These are phyloP conservation scores for Aspergillus tubingensis DNA, from an alignment of 2,329 filamentous ascomycete genomes.

Conservation along the genomic window DNA sequence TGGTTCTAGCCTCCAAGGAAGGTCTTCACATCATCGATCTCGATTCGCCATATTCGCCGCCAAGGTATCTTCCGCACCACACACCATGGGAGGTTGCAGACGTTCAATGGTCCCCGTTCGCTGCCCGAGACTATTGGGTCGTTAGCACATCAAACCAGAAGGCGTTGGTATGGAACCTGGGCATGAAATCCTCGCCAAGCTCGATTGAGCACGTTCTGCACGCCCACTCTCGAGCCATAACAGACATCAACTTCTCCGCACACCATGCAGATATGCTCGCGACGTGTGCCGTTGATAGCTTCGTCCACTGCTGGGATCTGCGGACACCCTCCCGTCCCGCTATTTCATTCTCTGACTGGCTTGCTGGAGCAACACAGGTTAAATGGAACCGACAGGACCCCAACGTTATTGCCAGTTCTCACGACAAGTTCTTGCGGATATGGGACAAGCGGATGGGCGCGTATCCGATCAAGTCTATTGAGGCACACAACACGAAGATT, in stretches of 20 bases:
- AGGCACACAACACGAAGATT: conserved; percentile 88
- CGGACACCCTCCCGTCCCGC: conserved; percentile 71
- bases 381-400: conserved; percentile 89
- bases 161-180: conserved; percentile 90
- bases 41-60: conserved; percentile 83
- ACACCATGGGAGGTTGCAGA: conserved; percentile 94
- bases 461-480: conserved; percentile 77
- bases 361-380: conserved; percentile 89
- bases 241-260: conserved; percentile 93
- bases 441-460: conserved; percentile 86
- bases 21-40: conserved; percentile 90
- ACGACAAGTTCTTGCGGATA: conserved; percentile 82
- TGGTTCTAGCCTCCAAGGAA: conserved; percentile 86
- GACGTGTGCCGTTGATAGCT: conserved; percentile 90
- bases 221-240: conserved; percentile 84
- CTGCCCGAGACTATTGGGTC: conserved; percentile 86
- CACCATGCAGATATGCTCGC: conserved; percentile 87
- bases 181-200: conserved; percentile 68
- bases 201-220: conserved; percentile 87
- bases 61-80: conserved; percentile 80
- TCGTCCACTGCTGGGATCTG: conserved; percentile 90
- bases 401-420: conserved; percentile 86
- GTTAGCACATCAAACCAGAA: conserved; percentile 93
- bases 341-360: conserved; percentile 87
- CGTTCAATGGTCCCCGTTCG: conserved; percentile 95